Base-by-base conservation (phyloP, 139 green algal genomes). In the Bryopsis sp. region DNA sequence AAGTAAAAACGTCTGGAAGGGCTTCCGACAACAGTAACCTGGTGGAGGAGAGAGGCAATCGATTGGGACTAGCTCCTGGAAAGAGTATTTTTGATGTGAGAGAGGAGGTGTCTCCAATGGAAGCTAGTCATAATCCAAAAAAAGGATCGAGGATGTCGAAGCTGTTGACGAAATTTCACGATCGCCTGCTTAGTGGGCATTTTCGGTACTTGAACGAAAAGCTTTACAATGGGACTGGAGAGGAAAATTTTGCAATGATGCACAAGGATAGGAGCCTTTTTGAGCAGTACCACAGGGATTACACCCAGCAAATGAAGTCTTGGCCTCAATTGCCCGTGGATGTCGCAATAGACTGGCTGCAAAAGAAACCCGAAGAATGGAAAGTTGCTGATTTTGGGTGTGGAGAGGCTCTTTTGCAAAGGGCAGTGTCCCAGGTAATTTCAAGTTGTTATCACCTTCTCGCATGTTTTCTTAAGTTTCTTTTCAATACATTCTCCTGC, bases 151-250 rank as follows among this genome's bases (percentile, higher is more conserved):
- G 11, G 33, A 28, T 38, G 64, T 73, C 48, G 3, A 69, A 69
- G 28, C 39, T 94, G 66, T 70, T 96, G 64, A 73, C 81, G 32
- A 83, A 89, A 76, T 87, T 96, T 82, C 74, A 77, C 0, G 79
- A 82, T 11, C 71, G 76, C 36, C 76, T 96, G 63, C 58, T 74
- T 54, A 88, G 93, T 19, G 87, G 93, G 1, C 85, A 81, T 0
- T 99, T 99, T 79, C 81, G 92, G 39, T 88, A 74, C 75, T 83
- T 99, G 24, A 99, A 99, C 68, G 93, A 99, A 81, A 47, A 79
- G 67, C 82, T 99, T 39, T 99, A 99, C 87, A 97, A 89, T 6
- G 78, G 66, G 22, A 77, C 67, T 2, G 88, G 90, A 0, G 62
- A 74, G 2, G 63, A 89, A 0, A 83, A 86, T 1, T 82, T 86